Base-by-base conservation (phyloP, 2,329 filamentous ascomycete genomes). In the Teratosphaeriaceae sp. region DNA sequence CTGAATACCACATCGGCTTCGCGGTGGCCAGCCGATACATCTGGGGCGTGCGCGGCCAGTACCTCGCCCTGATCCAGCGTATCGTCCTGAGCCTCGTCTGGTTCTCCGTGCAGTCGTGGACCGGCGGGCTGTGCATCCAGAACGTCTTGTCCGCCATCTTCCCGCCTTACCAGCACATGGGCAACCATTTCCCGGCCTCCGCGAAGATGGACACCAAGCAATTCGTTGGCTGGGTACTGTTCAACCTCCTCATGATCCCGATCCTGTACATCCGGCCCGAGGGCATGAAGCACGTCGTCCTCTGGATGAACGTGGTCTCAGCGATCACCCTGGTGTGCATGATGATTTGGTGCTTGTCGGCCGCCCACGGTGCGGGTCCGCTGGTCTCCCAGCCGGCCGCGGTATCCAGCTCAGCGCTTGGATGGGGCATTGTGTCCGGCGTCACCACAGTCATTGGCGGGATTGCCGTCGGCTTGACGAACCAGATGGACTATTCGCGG, bases 101-200 rank as follows among this genome's bases (percentile, higher is more conserved):
- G 56, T 78, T 82, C 40, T 76, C 79, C 0, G 80, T 84, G 33
- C 78, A 84, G 51, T 76, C 74, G 24, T 77, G 78, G 51, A 80
- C 80, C 49, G 80, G 80, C 0, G 78, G 74, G 0, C 72, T 76
- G 45, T 67, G 69, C 0, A 64, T 76, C 2, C 64, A 65, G 15
- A 70, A 71, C 29, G 74, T 77, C 56, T 57, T 78, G 1, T 68
- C 67, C 2, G 71, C 74, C 1, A 77, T 79, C 49, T 80, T 76
- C 70, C 76, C 78, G 0, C 73, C 69, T 12, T 81, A 77, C 48
- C 61, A 68, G 3, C 65, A 65, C 1, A 65, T 80, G 27, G 62
- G 66, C 1, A 80, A 81, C 51, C 61, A 65, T 20, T 70, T 82
- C 15, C 70, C 70, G 1, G 61, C 54, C 2, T 58, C 56, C 3